These are phyloP conservation scores for Eucalyptus albens DNA, from an alignment of 345 rosid genomes.

Conservation along the genomic window DNA sequence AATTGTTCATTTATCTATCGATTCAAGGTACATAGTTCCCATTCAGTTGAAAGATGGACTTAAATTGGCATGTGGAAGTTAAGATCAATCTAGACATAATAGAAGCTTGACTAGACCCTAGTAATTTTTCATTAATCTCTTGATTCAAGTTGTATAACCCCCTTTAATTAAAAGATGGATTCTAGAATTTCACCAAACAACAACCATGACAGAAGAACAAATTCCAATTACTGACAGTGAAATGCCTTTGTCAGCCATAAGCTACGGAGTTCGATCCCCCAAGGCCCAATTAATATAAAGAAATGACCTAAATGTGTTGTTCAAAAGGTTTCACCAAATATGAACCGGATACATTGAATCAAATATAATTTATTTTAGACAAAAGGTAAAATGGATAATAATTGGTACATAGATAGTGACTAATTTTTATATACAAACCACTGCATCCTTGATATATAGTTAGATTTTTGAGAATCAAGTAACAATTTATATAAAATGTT, in stretches of 20 bases:
- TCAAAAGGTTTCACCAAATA: neutral
- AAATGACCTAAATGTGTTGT: neutral
- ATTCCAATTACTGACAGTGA: neutral
- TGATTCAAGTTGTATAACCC: neutral
- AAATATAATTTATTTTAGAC: neutral
- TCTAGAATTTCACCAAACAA: neutral
- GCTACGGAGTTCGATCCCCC: neutral
- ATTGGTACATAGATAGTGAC: neutral
- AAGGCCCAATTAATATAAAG: neutral
- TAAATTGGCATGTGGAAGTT: neutral
- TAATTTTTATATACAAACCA: neutral
- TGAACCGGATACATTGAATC: neutral
- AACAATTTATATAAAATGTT: neutral
- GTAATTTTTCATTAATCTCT: neutral
- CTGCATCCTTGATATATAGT: neutral
- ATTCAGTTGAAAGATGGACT: neutral
- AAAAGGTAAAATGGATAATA: neutral
- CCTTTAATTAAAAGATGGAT: neutral
- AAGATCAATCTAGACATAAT: neutral
- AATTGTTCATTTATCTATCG: neutral
- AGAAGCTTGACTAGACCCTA: neutral
- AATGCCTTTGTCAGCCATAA: neutral
- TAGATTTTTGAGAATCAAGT: neutral
- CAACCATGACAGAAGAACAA: neutral
- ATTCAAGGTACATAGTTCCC: neutral